Evolutionary conservation across 768 basidiomycete species (phyloP).

Genomic region (Cyathus striatus): DNA sequence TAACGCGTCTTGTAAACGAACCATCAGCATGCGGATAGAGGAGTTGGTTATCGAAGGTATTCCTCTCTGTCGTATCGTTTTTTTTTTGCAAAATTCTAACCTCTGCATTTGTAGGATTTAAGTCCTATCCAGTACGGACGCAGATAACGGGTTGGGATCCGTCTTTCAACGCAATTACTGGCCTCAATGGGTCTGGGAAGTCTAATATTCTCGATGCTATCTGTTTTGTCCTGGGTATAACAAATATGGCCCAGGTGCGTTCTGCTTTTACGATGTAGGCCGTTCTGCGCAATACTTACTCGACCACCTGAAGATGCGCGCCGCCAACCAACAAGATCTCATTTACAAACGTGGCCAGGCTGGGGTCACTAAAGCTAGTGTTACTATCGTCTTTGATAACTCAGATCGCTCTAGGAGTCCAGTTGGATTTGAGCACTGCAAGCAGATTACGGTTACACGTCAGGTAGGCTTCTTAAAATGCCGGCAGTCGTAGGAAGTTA

Average conservation of each 20-base stretch:
- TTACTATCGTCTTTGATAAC: constrained; percentile 98
- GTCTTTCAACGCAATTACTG: constrained; percentile 98
- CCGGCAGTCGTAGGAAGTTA: neutral
- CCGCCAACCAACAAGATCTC: constrained; percentile 92
- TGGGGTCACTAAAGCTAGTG: constrained; percentile 93
- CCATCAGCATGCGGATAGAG: constrained; percentile 76
- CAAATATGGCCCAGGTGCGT: constrained; percentile 88
- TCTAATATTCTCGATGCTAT: constrained; percentile 99
- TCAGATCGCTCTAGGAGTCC: constrained; percentile 84
- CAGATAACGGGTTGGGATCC: constrained; percentile 96
- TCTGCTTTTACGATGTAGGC: neutral
- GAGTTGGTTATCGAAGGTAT: constrained; percentile 93
- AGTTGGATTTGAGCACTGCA: constrained; percentile 68
- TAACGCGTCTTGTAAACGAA: neutral
- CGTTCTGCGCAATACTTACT: constrained; percentile 7
- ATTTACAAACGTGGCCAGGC: constrained; percentile 99
- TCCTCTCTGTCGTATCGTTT: constrained; percentile 5
- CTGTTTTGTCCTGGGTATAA: constrained; percentile 97
- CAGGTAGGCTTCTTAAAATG: constrained; percentile 51
- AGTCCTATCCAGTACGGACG: constrained; percentile 95
- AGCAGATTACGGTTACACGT: constrained; percentile 94
- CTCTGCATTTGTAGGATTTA: constrained; percentile 68
- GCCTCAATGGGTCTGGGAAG: constrained; percentile 94
- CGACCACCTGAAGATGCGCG: constrained; percentile 73
- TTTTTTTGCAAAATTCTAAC: neutral